These are phyloP conservation scores for Detonula confervacea DNA, from an alignment of 352 stramenopile species.

Conservation along the genomic window DNA sequence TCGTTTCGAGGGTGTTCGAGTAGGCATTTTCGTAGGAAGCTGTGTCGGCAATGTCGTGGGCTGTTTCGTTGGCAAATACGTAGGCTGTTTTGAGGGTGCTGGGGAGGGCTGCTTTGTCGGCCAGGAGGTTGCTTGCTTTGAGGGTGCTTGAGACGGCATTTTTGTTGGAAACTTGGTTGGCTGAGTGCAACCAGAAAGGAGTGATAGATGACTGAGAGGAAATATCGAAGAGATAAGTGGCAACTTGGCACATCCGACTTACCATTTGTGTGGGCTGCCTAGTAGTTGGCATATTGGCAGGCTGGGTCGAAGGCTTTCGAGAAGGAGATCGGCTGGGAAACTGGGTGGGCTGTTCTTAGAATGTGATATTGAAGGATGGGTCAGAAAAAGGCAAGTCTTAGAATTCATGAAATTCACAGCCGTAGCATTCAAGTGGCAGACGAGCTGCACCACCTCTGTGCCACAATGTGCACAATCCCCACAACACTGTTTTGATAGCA, in stretches of 20 bases:
- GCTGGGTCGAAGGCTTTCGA: background rate
- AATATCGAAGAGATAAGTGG: too few relatives aligned
- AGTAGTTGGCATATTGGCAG: background rate
- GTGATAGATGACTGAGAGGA: too few relatives aligned
- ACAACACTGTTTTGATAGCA: too few relatives aligned
- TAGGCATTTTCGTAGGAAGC: background rate
- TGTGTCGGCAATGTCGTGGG: background rate
- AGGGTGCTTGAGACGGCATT: background rate
- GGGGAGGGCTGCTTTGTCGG: slow-evolving; percentile 1
- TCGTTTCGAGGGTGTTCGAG: background rate
- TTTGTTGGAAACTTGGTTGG: background rate
- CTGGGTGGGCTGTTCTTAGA: slow-evolving; percentile 1
- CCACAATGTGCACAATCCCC: too few relatives aligned
- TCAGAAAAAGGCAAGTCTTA: background rate
- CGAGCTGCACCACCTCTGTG: too few relatives aligned
- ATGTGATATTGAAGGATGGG: background rate
- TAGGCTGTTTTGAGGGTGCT: too few relatives aligned
- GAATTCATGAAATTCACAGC: background rate
- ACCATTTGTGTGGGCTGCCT: background rate
- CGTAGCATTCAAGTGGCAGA: background rate
- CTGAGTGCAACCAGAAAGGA: background rate
- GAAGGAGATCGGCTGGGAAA: background rate
- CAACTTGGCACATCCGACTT: too few relatives aligned
- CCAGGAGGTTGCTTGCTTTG: background rate
- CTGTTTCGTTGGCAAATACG: too few relatives aligned